Conservation (phyloP, 1,284 basidiomycete genomes). For the Malassezia furfur region DNA sequence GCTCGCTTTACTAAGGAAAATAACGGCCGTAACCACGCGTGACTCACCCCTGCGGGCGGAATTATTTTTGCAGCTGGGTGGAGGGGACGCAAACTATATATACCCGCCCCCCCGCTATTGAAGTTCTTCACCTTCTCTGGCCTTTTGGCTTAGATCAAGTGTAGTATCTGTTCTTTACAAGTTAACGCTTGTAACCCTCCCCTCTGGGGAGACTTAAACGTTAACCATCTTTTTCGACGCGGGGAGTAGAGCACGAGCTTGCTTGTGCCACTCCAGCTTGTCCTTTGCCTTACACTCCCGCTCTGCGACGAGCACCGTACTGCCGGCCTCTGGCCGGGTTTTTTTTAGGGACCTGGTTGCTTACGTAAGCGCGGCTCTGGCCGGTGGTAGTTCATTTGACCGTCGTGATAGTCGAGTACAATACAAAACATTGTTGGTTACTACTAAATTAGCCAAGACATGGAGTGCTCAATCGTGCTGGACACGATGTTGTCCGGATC, state of each 20-base stretch:
- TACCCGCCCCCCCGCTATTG: not conserved
- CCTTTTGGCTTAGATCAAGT: conserved; percentile 38
- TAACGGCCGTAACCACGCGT: conserved; percentile 11
- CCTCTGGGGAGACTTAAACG: conserved; percentile 21
- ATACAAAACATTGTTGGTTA: not conserved
- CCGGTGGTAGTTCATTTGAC: not conserved
- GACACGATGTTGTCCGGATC: conserved; percentile 3
- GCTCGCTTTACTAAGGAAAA: not conserved
- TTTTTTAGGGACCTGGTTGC: conserved; percentile 4
- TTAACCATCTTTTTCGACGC: conserved; percentile 25
- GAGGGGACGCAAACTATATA: conserved; percentile 12
- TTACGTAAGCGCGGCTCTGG: conserved; percentile 13
- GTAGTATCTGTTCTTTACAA: conserved; percentile 36
- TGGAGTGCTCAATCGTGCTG: not conserved
- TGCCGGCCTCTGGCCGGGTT: conserved; percentile 8
- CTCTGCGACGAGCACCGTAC: conserved; percentile 25
- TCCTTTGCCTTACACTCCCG: conserved; percentile 25
- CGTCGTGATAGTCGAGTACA: not conserved
- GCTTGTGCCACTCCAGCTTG: conserved; percentile 21
- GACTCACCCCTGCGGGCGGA: not conserved
- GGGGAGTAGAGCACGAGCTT: conserved; percentile 19
- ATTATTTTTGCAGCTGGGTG: not conserved
- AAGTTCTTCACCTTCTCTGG: conserved; percentile 25
- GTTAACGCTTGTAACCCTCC: conserved; percentile 25
- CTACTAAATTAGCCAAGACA: not conserved